phyloP scores from a whole-genome alignment of 495 filamentous ascomycete genomes.

The Chlorociboria aeruginascens region DNA sequence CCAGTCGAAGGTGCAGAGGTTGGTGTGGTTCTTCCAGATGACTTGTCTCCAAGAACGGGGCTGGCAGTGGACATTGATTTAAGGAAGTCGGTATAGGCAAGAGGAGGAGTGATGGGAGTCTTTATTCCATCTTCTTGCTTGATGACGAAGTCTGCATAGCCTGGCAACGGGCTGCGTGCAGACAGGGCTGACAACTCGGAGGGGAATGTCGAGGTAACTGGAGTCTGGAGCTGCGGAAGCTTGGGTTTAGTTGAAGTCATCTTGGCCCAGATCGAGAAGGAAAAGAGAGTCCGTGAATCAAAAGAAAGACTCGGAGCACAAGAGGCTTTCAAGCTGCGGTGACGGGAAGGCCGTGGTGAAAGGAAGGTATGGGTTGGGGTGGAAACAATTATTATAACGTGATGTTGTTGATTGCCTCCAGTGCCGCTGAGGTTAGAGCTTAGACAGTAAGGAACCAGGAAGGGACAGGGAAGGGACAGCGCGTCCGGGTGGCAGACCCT shows the following conservation, averaged over 20 bases:
- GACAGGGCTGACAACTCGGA: slow-evolving; percentile 52
- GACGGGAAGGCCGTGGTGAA: slow-evolving; percentile 25
- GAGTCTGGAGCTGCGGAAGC: slow-evolving; percentile 65
- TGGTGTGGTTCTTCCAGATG: slow-evolving; percentile 22
- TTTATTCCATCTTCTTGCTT: slow-evolving; percentile 41
- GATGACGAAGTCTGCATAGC: slow-evolving; percentile 36
- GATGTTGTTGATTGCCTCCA: slow-evolving; percentile 20
- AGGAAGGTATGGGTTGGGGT: slow-evolving; percentile 16
- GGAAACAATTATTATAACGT: slow-evolving; percentile 12
- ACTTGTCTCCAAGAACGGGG: slow-evolving; percentile 24
- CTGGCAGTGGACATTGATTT: slow-evolving; percentile 34
- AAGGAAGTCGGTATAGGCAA: slow-evolving; percentile 86
- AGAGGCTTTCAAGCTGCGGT: slow-evolving; percentile 22
- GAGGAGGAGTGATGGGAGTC: slow-evolving; percentile 88
- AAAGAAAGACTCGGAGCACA: slow-evolving; percentile 29
- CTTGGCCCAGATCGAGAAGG: slow-evolving; percentile 18
- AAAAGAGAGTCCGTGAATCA: slow-evolving; percentile 22
- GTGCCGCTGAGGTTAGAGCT: slow-evolving; percentile 20
- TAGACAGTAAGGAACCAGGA: slow-evolving; percentile 21
- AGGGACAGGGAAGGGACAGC: no score
- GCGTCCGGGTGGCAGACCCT: slow-evolving; percentile 10
- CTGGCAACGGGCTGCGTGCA: slow-evolving; percentile 38
- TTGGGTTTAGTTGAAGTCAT: slow-evolving; percentile 52
- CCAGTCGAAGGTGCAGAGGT: slow-evolving; percentile 43
- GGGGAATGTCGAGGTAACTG: slow-evolving; percentile 67